Base-by-base conservation (phyloP, 1,284 basidiomycete genomes). In the Ganoderma boninense region DNA sequence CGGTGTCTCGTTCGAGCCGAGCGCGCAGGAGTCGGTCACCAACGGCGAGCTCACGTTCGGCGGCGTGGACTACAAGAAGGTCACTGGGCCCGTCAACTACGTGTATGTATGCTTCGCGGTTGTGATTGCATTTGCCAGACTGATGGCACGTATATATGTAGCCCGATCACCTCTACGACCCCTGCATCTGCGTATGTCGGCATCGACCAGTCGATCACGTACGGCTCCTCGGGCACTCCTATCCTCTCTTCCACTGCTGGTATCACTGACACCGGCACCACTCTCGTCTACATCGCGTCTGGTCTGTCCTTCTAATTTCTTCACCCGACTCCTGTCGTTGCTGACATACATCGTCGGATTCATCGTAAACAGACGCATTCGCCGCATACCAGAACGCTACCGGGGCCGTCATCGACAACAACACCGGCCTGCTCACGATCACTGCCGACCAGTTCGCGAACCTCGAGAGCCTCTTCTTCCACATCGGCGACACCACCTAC, bases 161-260 rank as follows among this genome's bases (percentile, higher is more conserved):
- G 86, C 7, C 84, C 86, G 4, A 81, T 90, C 68, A 90, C 89
- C 11, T 76, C 65, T 14, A 86, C 82, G 0, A 80, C 71, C 0
- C 86, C 86, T 1, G 84, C 86, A 2, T 81, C 79, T 38, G 44
- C 72, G 2, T 89, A 82, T 73, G 89, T 87, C 85, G 88, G 88
- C 29, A 86, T 90, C 62, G 81, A 88, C 68, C 84, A 87, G 78
- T 81, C 82, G 42, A 79, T 89, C 67, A 76, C 79, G 0, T 90
- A 89, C 70, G 77, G 77, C 29, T 52, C 70, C 2, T 52, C 66
- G 2, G 64, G 54, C 7, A 84, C 78, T 20, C 59, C 69, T 6
- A 75, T 78, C 46, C 68, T 77, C 26, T 46, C 73, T 7, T 77
- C 71, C 56, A 73, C 75, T 4, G 76, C 76, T 10, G 78, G 77